Conservation (phyloP, 2,329 filamentous ascomycete species). For the Claviceps sp. region DNA sequence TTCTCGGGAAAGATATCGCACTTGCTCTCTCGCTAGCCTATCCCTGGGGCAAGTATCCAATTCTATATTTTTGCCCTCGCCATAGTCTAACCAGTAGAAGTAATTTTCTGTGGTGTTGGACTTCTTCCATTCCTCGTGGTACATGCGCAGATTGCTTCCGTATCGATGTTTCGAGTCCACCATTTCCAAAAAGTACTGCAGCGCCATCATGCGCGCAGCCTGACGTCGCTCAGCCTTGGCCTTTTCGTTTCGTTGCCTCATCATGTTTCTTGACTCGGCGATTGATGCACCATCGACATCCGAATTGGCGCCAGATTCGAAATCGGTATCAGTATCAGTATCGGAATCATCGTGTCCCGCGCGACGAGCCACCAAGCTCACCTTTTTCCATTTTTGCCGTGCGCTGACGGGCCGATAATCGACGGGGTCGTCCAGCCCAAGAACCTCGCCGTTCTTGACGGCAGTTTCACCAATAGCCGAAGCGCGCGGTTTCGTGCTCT, state of each 20-base stretch:
- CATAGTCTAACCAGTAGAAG: slow-evolving; percentile 86
- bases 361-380: slow-evolving; percentile 53
- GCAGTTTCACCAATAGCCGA: slow-evolving; percentile 10
- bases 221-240: slow-evolving; percentile 45
- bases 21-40: slow-evolving; percentile 61
- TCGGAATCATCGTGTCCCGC: slow-evolving; percentile 54
- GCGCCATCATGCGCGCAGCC: slow-evolving; percentile 65
- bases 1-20: slow-evolving; percentile 72
- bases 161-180: slow-evolving; percentile 79
- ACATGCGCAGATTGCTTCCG: slow-evolving; percentile 66
- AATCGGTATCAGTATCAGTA: slow-evolving; percentile 33
- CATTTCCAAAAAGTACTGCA: slow-evolving; percentile 79
- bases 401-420: slow-evolving; percentile 26
- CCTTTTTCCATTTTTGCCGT: slow-evolving; percentile 62
- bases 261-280: slow-evolving; percentile 25
- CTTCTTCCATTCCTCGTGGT: slow-evolving; percentile 75
- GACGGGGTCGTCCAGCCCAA: slow-evolving; percentile 8
- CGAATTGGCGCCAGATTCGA: slow-evolving; percentile 25
- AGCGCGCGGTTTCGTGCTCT: slow-evolving; percentile 31
- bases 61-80: slow-evolving; percentile 58
- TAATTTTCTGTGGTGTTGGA: slow-evolving; percentile 71
- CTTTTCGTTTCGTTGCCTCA: slow-evolving; percentile 28
- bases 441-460: slow-evolving; percentile 4
- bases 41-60: slow-evolving; percentile 60
- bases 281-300: slow-evolving; percentile 12